These are phyloP conservation scores for Kwoniella pini DNA, from an alignment of 768 basidiomycete genomes.

Conservation along the genomic window DNA sequence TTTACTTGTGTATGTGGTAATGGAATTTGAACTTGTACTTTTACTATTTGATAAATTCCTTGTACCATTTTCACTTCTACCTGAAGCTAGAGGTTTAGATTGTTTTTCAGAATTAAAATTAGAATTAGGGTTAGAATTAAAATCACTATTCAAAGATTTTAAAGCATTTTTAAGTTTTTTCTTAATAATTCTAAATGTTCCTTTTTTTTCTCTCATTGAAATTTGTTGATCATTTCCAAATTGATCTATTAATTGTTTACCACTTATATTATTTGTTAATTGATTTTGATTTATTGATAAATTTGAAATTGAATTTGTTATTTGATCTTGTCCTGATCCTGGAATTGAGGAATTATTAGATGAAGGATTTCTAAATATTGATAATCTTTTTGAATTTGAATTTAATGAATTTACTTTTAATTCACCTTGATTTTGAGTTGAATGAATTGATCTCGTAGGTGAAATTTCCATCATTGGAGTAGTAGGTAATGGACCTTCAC, in stretches of 20 bases:
- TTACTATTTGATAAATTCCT: too few species aligned
- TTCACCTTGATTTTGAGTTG: too few species aligned
- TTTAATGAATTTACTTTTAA: too few species aligned
- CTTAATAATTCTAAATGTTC: constrained; percentile 14
- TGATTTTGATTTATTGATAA: too few species aligned
- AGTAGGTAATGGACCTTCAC: constrained; percentile 3
- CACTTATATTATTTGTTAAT: too few species aligned
- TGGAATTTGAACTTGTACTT: neutral
- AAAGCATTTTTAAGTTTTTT: constrained; percentile 16
- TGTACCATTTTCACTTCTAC: too few species aligned
- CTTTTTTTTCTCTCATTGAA: neutral
- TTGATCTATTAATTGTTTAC: neutral
- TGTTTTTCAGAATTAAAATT: too few species aligned
- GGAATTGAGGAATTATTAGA: neutral
- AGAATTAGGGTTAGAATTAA: too few species aligned
- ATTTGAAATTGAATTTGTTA: too few species aligned
- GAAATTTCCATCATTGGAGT: constrained; percentile 1
- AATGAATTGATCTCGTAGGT: neutral
- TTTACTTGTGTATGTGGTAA: too few species aligned
- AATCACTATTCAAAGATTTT: neutral
- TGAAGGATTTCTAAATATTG: constrained; percentile 4
- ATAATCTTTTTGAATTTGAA: constrained; percentile 1
- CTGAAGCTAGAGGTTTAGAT: too few species aligned
- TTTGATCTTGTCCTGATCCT: too few species aligned
- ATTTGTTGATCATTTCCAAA: neutral